Base-by-base conservation (phyloP, 257 asterid species). In the Fraxinus americana region DNA sequence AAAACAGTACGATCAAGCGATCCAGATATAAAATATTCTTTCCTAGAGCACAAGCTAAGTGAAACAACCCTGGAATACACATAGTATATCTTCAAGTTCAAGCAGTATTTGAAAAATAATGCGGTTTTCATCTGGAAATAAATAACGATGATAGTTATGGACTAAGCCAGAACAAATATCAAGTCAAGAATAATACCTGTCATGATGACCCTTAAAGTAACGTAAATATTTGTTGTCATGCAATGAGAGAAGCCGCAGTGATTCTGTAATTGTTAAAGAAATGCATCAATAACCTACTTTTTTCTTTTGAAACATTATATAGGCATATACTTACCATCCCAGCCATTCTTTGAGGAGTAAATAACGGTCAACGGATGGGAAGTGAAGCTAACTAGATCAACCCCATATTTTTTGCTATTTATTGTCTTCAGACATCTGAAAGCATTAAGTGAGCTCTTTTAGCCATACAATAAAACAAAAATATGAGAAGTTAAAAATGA, bases 121-220 rank as follows among this genome's bases (percentile, higher is more conserved):
- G 48, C 48, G 69, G 67, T 25, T 41, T 71, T 25, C 68, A 63
- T 25, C 35, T 9, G 7, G 32, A 17, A 63, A 63, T 25, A 63
- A 25, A 3, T 63, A 11, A 27, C 0, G 17, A 63, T 25, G 68
- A 25, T 25, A 63, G 68, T 21, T 27, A 63, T 23, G 34, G 27
- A 63, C 68, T 23, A 75, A 41, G 61, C 54, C 39, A 76, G 74
- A 73, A 74, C 32, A 73, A 57, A 52, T 73, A 25, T 50, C 75
- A 57, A 81, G 80, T 74, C 79, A 36, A 78, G 81, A 86, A 67
- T 32, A 80, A 32, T 86, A 83, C 99, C 97, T 96, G 91, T 96
- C 99, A 78, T 91, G 99, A 86, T 96, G 99, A 73, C 99, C 98
- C 91, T 91, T 96, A 90, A 96, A 96, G 88, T 93, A 96, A 79